Evolutionary conservation across 108 stramenopile species (phyloP), one percentile per base, ranked within the genome.

Genomic region (Nitzschia sp.): DNA sequence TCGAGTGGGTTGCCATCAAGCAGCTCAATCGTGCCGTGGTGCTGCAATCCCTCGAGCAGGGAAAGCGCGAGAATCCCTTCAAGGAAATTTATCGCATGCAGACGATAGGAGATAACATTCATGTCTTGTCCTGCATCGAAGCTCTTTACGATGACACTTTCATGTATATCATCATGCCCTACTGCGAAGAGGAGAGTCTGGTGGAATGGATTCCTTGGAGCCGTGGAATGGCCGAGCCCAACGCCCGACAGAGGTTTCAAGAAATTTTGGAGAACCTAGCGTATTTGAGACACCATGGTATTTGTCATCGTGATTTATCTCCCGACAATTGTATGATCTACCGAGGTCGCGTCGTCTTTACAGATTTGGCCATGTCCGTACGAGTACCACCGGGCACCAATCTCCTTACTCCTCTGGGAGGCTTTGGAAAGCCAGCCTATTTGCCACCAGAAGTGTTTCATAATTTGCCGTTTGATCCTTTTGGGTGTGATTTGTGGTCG

Each of bases 401-500:
- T 3, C 43, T 70, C 21, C 53, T 79, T 0, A 44, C 43, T 10
- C 52, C 77, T 0, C 69, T 66, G 9, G 84, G 85, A 58, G 82
- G 80, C 3, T 89, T 86, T 52, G 82, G 70, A 10, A 87, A 87
- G 21, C 67, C 54, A 15, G 80, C 85, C 58, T 94, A 89, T 53
- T 72, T 92, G 56, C 53, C 79, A 14, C 93, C 93, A 6, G 89
- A 90, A 51, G 80, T 94, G 10, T 74, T 57, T 46, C 41, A 57
- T 19, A 38, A 78, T 11, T 63, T 65, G 41, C 65, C 56, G 10
- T 92, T 91, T 67, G 79, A 91, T 63, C 90, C 92, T 8, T 67
- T 74, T 44, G 77, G 82, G 0, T 76, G 84, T 26, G 95, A 96
- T 70, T 63, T 95, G 17, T 96, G 95, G 95, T 83, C 87, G 1